Base-by-base conservation (phyloP, 1,284 basidiomycete genomes). In the Pseudomicrostroma phylloplanum region DNA sequence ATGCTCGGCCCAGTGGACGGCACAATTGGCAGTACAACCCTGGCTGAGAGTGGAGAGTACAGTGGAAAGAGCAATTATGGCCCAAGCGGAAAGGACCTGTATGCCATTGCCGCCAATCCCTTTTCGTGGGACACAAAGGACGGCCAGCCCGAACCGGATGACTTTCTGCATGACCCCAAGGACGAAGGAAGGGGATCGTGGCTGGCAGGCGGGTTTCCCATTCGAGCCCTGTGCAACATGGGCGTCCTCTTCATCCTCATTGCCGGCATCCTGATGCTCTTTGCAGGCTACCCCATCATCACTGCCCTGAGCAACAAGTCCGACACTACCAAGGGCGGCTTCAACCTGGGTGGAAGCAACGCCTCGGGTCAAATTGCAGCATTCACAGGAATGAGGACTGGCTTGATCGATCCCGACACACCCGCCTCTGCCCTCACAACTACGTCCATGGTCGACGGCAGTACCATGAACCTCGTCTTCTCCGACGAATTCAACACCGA, bases 271-370 rank as follows among this genome's bases (percentile, higher is more conserved):
- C 76, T 88, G 9, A 79, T 79, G 58, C 84, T 92, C 7, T 93
- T 92, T 77, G 85, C 88, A 25, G 85, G 86, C 51, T 92, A 90
- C 72, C 91, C 91, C 1, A 85, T 92, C 71, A 75, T 90, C 69
- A 56, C 67, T 0, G 68, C 72, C 64, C 61, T 60, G 49, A 41
- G 61, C 1, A 57, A 63, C n/a, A 55, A 30, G 17, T 55, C 57
- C 19, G 63, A 64, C 13, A 58, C 54, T 55, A 68, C 60, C 15
- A 72, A 68, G 46, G 67, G 68, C 8, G 73, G 68, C 40, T 68
- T 64, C 60, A 72, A 72, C 46, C 46, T 76, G 19, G 73, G 73
- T 36, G 73, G 73, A 25, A 66, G 67, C 59, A 76, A 76, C 51
- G 70, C 65, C 1, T 66, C 69, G 0, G 74, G 74, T 17, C 74